Evolutionary conservation across 345 rosid genomes (phyloP), one percentile per base, ranked within the genome.

Genomic region (Rhizophora mangle): DNA sequence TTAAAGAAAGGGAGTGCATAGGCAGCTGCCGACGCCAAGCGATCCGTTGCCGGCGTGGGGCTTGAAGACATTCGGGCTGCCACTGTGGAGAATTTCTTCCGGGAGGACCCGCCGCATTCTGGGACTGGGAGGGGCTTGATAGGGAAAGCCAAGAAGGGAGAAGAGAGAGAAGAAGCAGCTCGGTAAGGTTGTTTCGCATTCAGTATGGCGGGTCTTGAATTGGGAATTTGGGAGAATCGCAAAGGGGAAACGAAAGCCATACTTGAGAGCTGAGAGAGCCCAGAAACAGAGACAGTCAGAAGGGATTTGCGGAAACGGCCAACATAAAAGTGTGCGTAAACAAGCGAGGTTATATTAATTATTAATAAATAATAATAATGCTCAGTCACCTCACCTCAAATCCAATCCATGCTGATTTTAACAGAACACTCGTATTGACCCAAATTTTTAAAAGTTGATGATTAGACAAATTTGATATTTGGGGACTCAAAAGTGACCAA

Each of bases 1-100:
- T 89, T 89, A 84, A 94, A 84, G 85, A 94, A 91, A 0, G 97
- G 98, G 27, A 94, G 90, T 18, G 90, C 78, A 86, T 93, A 93
- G 9, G 98, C 72, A 0, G 79, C 89, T 71, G 86, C 87, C 29
- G 97, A 82, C 68, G 91, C 82, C 51, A 91, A 68, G 57, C 98
- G 91, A 34, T 93, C 97, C 0, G 83, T 78, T 11, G 95, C 98
- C 1, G 97, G 92, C 3, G 92, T 87, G n/a, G 93, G 82, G 26
- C 69, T 89, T 82, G 78, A 80, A 39, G 92, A 87, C 56, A 85
- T 84, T 47, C 84, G 82, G 4, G 80, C 61, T 37, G 59, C 60
- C 43, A 31, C 19, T 36, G 79, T 13, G 49, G 49, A 43, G 49
- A 3, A 29, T 55, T 63, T 37, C 49, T 3, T 43, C 49, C 49